phyloP scores from a whole-genome alignment of 169 alveolate species.

The Cryptosporidium felis region DNA sequence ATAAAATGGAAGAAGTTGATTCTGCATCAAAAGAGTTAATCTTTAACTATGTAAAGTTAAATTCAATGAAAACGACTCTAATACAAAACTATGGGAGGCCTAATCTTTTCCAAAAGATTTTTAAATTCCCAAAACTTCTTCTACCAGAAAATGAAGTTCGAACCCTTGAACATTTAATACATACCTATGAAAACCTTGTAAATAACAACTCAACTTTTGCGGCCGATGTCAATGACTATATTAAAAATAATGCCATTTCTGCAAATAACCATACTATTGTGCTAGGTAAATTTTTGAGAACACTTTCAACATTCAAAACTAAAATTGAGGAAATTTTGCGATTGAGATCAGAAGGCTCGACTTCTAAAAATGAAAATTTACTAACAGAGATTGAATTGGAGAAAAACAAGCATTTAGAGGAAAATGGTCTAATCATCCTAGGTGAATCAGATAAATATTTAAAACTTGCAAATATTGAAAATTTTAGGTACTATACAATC shows the following conservation, averaged over 20 bases:
- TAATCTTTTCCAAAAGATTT: constrained; percentile 36
- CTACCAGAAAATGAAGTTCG: constrained; percentile 1
- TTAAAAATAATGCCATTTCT: background rate
- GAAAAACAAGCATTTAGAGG: background rate
- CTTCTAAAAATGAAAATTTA: background rate
- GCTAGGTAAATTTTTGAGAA: constrained; percentile 8
- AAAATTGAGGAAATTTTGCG: constrained; percentile 19
- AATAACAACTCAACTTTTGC: constrained; percentile 35
- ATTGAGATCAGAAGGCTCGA: background rate
- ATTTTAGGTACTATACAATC: constrained; percentile 38
- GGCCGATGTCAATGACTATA: constrained; percentile 30
- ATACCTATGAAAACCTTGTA: constrained; percentile 3
- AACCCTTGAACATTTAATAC: background rate
- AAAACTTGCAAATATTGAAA: constrained; percentile 37
- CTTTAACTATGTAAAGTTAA: constrained; percentile 13
- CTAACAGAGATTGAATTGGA: constrained; percentile 6
- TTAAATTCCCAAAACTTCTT: constrained; percentile 45
- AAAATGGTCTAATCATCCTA: constrained; percentile 15
- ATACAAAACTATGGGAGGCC: constrained; percentile 61
- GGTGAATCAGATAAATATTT: constrained; percentile 28
- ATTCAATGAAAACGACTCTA: constrained; percentile 32
- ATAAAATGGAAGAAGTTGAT: constrained; percentile 9
- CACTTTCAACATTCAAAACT: constrained; percentile 16
- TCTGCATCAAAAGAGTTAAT: background rate
- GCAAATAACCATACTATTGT: constrained; percentile 30